A percentile compares a stretch with the other conserved stretches of the same genome.
Conservation (phyloP, 2,329 filamentous ascomycete species). For the Monilinia laxa region DNA sequence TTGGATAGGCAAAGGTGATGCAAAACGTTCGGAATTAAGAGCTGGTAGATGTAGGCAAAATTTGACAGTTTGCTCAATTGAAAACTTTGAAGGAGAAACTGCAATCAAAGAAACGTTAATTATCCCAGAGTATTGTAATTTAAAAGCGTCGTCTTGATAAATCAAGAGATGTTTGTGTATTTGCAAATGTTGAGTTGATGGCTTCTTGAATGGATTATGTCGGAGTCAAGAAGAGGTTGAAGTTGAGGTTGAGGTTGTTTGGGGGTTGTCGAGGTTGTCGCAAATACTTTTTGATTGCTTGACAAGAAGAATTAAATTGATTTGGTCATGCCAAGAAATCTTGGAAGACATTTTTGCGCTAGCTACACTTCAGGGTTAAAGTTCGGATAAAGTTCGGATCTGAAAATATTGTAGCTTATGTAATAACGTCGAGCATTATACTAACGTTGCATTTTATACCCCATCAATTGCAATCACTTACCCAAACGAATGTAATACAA, state of each 20-base stretch:
- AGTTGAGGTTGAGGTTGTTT: too few species aligned
- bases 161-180: background rate
- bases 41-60: background rate
- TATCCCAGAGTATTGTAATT: background rate
- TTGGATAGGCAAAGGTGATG: slow-evolving; percentile 8
- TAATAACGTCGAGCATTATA: background rate
- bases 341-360: slow-evolving; percentile 11
- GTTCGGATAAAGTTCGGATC: background rate
- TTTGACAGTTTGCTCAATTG: background rate
- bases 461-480: background rate
- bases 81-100: slow-evolving; percentile 3
- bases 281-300: slow-evolving; percentile 5
- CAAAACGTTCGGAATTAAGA: background rate
- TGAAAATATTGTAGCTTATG: background rate
- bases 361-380: background rate
- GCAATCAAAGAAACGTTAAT: slow-evolving; percentile 7
- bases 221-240: background rate
- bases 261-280: background rate
- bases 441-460: background rate
- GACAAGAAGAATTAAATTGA: slow-evolving; percentile 13
- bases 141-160: background rate
- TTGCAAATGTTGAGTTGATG: slow-evolving; percentile 3
- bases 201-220: background rate
- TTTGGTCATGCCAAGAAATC: slow-evolving; percentile 17
- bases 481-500: background rate